These are phyloP conservation scores for Paraglomus occultum DNA, from an alignment of 192 early-diverging fungal species.

Conservation along the genomic window DNA sequence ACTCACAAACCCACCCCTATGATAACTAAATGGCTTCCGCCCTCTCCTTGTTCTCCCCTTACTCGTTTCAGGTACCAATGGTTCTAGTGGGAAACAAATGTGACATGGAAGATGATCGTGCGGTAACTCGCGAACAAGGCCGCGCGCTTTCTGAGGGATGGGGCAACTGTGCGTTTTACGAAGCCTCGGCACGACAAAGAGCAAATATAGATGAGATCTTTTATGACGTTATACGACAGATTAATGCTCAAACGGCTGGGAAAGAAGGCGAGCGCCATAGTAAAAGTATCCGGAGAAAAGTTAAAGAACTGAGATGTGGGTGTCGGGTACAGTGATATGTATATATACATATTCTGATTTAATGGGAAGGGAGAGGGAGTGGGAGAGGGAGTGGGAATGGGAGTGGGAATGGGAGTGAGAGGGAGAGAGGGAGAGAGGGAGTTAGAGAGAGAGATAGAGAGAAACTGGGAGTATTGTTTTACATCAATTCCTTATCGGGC, in stretches of 20 bases:
- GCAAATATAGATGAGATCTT: conserved; percentile 93
- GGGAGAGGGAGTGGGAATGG: too few relatives aligned
- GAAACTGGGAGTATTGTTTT: too few relatives aligned
- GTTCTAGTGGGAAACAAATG: conserved; percentile 93
- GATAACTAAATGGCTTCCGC: conserved; percentile 5
- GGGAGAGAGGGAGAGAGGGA: too few relatives aligned
- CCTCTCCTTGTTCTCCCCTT: background rate
- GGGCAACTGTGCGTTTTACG: conserved; percentile 74
- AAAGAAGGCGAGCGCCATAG: conserved; percentile 51
- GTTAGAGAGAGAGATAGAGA: too few relatives aligned
- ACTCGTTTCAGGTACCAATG: conserved; percentile 70
- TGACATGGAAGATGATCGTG: conserved; percentile 75
- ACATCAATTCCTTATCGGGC: too few relatives aligned
- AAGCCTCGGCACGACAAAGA: conserved; percentile 83
- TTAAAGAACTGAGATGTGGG: too few relatives aligned
- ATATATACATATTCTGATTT: too few relatives aligned
- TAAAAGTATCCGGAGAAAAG: conserved; percentile 32
- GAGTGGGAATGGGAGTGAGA: too few relatives aligned
- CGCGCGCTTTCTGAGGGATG: conserved; percentile 59
- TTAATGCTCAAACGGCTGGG: conserved; percentile 76
- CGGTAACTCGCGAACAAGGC: conserved; percentile 67
- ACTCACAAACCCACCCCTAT: conserved; percentile 5
- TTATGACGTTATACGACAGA: conserved; percentile 86
- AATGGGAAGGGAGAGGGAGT: too few relatives aligned
- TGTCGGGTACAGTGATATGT: too few relatives aligned